Evolutionary conservation across 768 basidiomycete species (phyloP), one percentile per base, ranked within the genome.

Genomic region (Mycena metata): DNA sequence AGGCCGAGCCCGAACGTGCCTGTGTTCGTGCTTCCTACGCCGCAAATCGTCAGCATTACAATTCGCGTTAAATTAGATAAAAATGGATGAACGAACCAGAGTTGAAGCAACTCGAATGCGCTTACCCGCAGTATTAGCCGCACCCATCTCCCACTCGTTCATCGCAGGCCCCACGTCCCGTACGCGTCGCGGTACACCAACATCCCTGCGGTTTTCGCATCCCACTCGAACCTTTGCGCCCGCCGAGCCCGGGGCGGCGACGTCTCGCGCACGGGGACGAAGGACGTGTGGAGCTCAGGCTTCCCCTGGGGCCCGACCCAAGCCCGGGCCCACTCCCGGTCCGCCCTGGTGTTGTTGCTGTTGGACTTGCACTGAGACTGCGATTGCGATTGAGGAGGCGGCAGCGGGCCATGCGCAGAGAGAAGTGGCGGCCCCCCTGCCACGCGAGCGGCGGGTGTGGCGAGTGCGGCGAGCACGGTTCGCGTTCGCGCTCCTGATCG

Each of bases 251-350:
- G 60, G 0, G 61, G 66, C 15, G 70, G 70, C 19, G 66, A 64
- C 11, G 62, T 63, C 33, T 71, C 66, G 43, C 70, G 70, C 13
- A 67, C 66, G 26, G 66, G 64, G 43, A 72, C 67, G 41, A 72
- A 72, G n/a, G n/a, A n/a, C n/a, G 66, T 66, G 10, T 72, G 70
- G 67, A 72, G n/a, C n/a, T n/a, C n/a, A 72, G 21, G 70, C 59
- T 0, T 30, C 33, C 0, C n/a, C n/a, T n/a, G n/a, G 68, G 51
- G 2, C 54, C 46, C 33, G 51, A 17, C n/a, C n/a, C n/a, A 11
- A 45, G 17, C 19, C 45, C 30, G 4, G 26, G 24, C 23, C 19
- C n/a, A 23, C 42, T 23, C n/a, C n/a, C n/a, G n/a, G n/a, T n/a
- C n/a, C n/a, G n/a, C 9, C 26, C 11, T 41, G 49, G 23, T 52